A percentile compares a stretch with the other conserved stretches of the same genome.
These are phyloP conservation scores for Picea abies DNA, from an alignment of 83 land plant genomes.

Conservation along the genomic window DNA sequence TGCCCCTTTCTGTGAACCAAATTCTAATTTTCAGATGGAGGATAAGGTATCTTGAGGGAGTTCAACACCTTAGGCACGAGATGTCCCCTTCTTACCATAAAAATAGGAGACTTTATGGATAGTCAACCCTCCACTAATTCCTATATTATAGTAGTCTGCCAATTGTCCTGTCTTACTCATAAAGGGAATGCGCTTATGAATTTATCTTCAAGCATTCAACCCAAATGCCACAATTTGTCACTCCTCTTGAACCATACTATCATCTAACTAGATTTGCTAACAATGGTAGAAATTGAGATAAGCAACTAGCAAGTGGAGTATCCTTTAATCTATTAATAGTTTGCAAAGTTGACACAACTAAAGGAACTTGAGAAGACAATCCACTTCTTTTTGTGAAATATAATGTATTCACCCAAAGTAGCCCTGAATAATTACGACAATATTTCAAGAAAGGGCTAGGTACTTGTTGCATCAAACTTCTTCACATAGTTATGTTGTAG, in stretches of 20 bases:
- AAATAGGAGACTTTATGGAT: too few relatives aligned
- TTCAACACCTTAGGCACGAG: too few relatives aligned
- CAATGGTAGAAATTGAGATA: conserved; percentile 76
- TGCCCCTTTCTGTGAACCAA: too few relatives aligned
- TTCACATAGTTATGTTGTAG: conserved; percentile 72
- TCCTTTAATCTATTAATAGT: conserved; percentile 55
- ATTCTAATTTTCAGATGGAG: too few relatives aligned
- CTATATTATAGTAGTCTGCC: too few relatives aligned
- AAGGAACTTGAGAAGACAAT: conserved; percentile 78
- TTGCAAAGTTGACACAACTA: conserved; percentile 20
- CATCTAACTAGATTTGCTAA: conserved; percentile 79
- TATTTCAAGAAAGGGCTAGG: conserved; percentile 7
- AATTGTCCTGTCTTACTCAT: too few relatives aligned
- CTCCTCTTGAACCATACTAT: conserved; percentile 92
- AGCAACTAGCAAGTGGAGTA: conserved; percentile 56
- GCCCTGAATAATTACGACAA: conserved; percentile 3
- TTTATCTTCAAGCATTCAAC: too few relatives aligned
- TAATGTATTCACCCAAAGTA: conserved; percentile 78
- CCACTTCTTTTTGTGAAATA: conserved; percentile 86
- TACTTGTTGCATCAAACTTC: conserved; percentile 63
- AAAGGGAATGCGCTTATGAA: too few relatives aligned
- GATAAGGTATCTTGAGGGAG: too few relatives aligned
- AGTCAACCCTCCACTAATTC: too few relatives aligned
- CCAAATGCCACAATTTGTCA: neutral
- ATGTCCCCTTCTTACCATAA: too few relatives aligned